Evolutionary conservation across 345 rosid genomes (phyloP).

Genomic region (Theobroma cacao): DNA sequence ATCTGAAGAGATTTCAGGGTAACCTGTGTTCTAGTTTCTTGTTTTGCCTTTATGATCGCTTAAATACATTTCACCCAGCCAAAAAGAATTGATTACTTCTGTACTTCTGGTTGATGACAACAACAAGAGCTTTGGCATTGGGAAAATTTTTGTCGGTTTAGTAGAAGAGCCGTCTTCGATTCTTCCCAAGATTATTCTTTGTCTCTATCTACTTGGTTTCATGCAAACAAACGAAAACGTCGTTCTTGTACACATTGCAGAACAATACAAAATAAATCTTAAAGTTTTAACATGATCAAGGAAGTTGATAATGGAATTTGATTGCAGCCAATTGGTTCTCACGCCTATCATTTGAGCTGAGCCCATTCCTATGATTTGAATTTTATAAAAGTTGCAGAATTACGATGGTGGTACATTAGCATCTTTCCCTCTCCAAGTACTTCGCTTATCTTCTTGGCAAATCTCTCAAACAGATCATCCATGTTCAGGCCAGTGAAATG

Average conservation of each 20-base stretch:
- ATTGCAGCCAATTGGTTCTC: no score
- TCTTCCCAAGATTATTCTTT: not conserved
- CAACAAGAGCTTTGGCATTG: not conserved
- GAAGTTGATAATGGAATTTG: no score
- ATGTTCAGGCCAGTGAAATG: constrained; percentile 18
- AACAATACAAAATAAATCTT: no score
- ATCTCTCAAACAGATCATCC: constrained; percentile 16
- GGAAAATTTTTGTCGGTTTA: not conserved
- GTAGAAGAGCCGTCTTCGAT: not conserved
- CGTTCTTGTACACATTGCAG: no score
- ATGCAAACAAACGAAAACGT: no score
- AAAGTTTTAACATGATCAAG: no score
- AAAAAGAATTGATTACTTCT: not conserved
- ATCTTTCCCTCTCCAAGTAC: constrained; percentile 13
- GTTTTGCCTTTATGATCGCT: not conserved
- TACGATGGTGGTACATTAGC: not conserved
- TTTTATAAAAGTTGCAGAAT: not conserved
- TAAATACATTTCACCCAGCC: not conserved
- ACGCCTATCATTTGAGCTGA: no score
- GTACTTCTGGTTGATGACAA: no score
- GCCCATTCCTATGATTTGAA: not conserved
- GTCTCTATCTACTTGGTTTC: not conserved
- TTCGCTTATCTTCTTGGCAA: constrained; percentile 5
- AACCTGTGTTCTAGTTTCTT: no score
- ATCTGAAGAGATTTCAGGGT: no score